Conservation (phyloP, 441 rosid species). For the Isatis lusitanica region DNA sequence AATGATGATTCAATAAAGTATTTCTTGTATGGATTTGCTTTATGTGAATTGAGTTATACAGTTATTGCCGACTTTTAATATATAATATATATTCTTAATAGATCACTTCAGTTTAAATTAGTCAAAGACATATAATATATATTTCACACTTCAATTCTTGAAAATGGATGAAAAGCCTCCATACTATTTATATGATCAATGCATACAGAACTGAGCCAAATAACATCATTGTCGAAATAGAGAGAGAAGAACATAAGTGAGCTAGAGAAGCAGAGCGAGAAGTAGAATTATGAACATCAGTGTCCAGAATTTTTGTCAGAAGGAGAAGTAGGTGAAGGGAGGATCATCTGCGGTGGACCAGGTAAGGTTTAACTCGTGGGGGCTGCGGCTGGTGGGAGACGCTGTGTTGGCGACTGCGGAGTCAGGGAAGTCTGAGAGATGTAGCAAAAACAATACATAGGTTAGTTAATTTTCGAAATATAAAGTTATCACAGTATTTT, state of each 20-base stretch:
- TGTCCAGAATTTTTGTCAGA: conserved; percentile 37
- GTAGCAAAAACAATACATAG: neutral
- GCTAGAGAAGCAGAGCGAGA: conserved; percentile 34
- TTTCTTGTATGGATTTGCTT: too few species aligned
- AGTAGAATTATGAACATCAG: conserved; percentile 36
- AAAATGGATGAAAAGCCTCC: neutral
- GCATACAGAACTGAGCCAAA: conserved; percentile 30
- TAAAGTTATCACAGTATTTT: neutral
- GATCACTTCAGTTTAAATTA: neutral
- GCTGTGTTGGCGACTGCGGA: conserved; percentile 28
- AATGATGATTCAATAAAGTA: too few species aligned
- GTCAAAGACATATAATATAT: neutral
- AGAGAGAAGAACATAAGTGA: conserved; percentile 26
- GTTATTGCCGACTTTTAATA: too few species aligned
- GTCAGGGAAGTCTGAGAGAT: conserved; percentile 19
- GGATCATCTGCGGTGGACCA: conserved; percentile 32
- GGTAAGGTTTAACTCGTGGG: conserved; percentile 25
- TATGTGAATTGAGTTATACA: too few species aligned
- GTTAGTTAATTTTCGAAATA: neutral
- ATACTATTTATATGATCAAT: conserved; percentile 1
- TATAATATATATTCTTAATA: too few species aligned
- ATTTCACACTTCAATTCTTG: conserved; percentile 10
- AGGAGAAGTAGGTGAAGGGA: conserved; percentile 36
- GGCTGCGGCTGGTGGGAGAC: conserved; percentile 34
- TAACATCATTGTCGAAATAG: conserved; percentile 8